These are phyloP conservation scores for Picochlorum sp. DNA, from an alignment of 139 green algal genomes.

Conservation along the genomic window DNA sequence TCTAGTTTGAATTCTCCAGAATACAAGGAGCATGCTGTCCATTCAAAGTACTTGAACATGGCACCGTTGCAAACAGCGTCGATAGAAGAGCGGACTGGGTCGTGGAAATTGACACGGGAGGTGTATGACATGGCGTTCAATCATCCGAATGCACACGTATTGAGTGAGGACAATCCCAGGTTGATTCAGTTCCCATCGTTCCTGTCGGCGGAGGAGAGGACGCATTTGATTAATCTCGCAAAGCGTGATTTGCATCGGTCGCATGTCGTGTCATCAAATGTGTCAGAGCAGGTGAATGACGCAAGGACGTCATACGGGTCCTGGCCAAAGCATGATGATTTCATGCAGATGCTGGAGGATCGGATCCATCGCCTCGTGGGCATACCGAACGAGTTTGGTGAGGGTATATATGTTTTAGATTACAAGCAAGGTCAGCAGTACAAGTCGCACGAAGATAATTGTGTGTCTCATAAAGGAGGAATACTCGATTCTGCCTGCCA, in stretches of 20 bases:
- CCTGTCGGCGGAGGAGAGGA: conserved; percentile 26
- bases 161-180: conserved; percentile 19
- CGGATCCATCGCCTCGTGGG: conserved; percentile 29
- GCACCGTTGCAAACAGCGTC: background rate
- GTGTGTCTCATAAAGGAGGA: background rate
- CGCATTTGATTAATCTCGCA: conserved; percentile 22
- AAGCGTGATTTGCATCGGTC: conserved; percentile 15
- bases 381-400: conserved; percentile 32
- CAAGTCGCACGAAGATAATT: conserved; percentile 12
- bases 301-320: conserved; percentile 12
- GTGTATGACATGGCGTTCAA: conserved; percentile 23
- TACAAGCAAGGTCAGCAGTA: conserved; percentile 35
- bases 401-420: conserved; percentile 32
- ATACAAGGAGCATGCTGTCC: no score
- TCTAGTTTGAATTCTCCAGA: background rate
- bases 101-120: conserved; percentile 17
- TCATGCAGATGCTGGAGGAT: conserved; percentile 13
- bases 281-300: conserved; percentile 6
- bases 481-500: background rate
- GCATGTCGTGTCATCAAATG: conserved; percentile 24
- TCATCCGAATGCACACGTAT: conserved; percentile 16
- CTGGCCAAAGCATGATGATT: conserved; percentile 15
- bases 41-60: background rate
- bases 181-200: conserved; percentile 25
- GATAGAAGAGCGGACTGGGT: background rate